Evolutionary conservation across 768 basidiomycete genomes (phyloP).

Genomic region (Amanita pseudoporphyria): DNA sequence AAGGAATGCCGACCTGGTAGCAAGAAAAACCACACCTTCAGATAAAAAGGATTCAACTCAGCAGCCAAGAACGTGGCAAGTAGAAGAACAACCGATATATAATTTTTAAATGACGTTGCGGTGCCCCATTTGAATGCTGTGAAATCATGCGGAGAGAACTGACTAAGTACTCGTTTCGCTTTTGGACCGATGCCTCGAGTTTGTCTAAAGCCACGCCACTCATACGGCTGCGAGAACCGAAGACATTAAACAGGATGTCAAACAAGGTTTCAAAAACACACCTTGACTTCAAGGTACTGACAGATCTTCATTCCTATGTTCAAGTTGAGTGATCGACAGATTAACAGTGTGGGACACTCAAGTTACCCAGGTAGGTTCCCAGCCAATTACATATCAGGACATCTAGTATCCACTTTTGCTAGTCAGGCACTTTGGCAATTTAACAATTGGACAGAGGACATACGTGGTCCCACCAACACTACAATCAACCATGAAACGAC

Average conservation of each 20-base stretch:
- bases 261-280: slow-evolving; percentile 20
- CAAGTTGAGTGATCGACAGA: slow-evolving; percentile 11
- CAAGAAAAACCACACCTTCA: slow-evolving; percentile 46
- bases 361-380: slow-evolving; percentile 69
- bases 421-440: background rate
- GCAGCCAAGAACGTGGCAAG: slow-evolving; percentile 75
- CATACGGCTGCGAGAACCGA: slow-evolving; percentile 48
- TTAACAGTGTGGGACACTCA: slow-evolving; percentile 1
- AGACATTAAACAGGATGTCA: slow-evolving; percentile 8
- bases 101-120: slow-evolving; percentile 62
- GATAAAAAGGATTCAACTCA: slow-evolving; percentile 82
- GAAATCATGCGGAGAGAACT: slow-evolving; percentile 84
- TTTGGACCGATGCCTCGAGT: slow-evolving; percentile 71
- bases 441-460: slow-evolving; percentile 16
- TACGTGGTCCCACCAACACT: slow-evolving; percentile 96
- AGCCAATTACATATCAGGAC: slow-evolving; percentile 85
- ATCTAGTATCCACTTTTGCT: slow-evolving; percentile 70
- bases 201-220: slow-evolving; percentile 78
- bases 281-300: slow-evolving; percentile 83
- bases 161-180: slow-evolving; percentile 68
- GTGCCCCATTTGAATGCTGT: slow-evolving; percentile 87
- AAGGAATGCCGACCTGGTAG: slow-evolving; percentile 4
- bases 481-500: slow-evolving; percentile 13
- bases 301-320: slow-evolving; percentile 74
- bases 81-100: slow-evolving; percentile 63